These are phyloP conservation scores for Russula olivacea DNA, from an alignment of 768 basidiomycete species.

Conservation along the genomic window DNA sequence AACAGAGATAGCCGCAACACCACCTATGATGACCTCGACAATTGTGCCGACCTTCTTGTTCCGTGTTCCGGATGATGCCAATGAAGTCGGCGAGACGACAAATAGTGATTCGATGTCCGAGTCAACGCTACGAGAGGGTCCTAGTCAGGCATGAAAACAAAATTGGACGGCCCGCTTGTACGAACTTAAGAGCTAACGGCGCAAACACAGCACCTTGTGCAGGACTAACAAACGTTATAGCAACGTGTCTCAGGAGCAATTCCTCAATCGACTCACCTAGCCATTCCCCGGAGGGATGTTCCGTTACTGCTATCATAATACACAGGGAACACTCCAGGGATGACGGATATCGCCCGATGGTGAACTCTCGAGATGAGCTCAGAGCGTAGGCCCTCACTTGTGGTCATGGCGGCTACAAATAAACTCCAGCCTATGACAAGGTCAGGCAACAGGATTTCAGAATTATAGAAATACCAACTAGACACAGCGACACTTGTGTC, in stretches of 20 bases:
- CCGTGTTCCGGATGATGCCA: background rate
- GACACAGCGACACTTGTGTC: background rate
- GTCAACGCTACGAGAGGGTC: background rate
- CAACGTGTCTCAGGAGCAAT: no score
- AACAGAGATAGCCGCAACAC: background rate
- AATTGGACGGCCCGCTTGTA: background rate
- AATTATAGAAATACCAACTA: background rate
- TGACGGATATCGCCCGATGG: background rate
- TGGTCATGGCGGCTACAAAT: conserved; percentile 12
- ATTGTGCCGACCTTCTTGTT: conserved; percentile 12
- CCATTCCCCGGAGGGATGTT: background rate
- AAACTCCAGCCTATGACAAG: conserved; percentile 4
- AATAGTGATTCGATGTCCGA: background rate
- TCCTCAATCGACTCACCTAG: conserved; percentile 7
- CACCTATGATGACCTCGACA: conserved; percentile 22
- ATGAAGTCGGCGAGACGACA: background rate
- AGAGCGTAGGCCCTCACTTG: background rate
- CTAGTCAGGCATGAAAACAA: background rate
- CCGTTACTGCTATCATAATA: conserved; percentile 5
- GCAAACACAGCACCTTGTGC: conserved; percentile 27
- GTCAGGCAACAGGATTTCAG: background rate
- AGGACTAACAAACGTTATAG: conserved; percentile 12
- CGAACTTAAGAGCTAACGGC: conserved; percentile 25
- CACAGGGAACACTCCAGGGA: conserved; percentile 1
- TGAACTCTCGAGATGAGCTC: conserved; percentile 11